Conservation (phyloP, 495 filamentous ascomycete genomes). For the Xylaria venustula region DNA sequence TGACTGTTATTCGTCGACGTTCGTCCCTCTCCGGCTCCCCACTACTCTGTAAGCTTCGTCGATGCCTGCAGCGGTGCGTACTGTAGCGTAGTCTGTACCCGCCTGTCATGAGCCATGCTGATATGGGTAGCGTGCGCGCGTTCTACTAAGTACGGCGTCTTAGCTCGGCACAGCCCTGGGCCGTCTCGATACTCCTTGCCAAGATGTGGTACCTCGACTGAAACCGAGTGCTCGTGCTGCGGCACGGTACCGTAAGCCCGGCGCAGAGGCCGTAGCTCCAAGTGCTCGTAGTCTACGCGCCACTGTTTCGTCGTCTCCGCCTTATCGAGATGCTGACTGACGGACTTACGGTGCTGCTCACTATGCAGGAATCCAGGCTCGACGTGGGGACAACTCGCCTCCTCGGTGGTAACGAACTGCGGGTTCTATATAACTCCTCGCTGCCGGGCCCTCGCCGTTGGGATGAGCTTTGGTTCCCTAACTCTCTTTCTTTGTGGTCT, state of each 20-base stretch:
- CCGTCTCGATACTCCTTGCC: not conserved
- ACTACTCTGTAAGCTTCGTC: conserved; percentile 3
- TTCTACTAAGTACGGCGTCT: not conserved
- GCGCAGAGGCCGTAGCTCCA: not conserved
- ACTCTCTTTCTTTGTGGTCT: conserved; percentile 16
- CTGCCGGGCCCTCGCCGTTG: not conserved
- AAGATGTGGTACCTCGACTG: conserved; percentile 9
- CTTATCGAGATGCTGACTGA: conserved; percentile 16
- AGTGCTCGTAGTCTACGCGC: not conserved
- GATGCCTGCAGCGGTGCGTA: not conserved
- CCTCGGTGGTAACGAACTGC: not conserved
- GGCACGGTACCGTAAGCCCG: conserved; percentile 7
- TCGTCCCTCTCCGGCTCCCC: not conserved
- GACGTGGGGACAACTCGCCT: conserved; percentile 8
- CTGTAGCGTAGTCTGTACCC: not conserved
- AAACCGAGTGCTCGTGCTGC: not conserved
- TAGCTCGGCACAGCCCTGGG: conserved; percentile 7
- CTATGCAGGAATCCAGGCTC: conserved; percentile 5
- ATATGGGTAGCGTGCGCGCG: not conserved
- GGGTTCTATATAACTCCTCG: conserved; percentile 14
- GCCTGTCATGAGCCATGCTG: not conserved
- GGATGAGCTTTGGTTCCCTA: conserved; percentile 1
- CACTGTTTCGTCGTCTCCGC: conserved; percentile 1
- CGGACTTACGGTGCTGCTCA: conserved; percentile 6
- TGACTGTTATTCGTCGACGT: conserved; percentile 10